Conservation (phyloP, 331 rosid species). For the Telfairia occidentalis region DNA sequence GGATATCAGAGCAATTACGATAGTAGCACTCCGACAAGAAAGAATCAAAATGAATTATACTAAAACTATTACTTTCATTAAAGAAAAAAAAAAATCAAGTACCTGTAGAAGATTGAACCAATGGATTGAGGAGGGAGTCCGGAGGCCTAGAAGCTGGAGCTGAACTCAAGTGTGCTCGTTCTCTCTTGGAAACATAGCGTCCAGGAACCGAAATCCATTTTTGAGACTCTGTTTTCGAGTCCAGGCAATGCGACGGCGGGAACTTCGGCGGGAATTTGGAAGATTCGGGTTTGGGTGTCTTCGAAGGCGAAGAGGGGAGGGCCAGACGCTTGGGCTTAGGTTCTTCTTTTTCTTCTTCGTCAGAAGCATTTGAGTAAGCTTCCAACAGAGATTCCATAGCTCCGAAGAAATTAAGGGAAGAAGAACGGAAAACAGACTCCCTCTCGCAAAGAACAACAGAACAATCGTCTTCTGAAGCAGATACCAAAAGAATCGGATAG, state of each 20-base stretch:
- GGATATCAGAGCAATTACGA: neutral
- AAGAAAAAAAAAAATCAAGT: conserved; percentile 2
- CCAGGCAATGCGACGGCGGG: conserved; percentile 10
- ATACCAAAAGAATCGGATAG: neutral
- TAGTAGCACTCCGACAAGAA: neutral
- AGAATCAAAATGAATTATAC: neutral
- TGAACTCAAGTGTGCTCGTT: conserved; percentile 35
- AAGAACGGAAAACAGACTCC: neutral
- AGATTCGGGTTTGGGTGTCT: conserved; percentile 27
- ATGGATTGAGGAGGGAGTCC: conserved; percentile 11
- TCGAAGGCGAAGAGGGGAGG: conserved; percentile 17
- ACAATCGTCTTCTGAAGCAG: neutral
- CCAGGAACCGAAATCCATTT: conserved; percentile 37
- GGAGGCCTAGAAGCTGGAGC: conserved; percentile 18
- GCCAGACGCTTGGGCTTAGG: conserved; percentile 25
- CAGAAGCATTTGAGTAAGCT: conserved; percentile 43
- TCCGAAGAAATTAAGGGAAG: neutral
- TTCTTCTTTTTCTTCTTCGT: conserved; percentile 27
- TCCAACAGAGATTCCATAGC: conserved; percentile 59
- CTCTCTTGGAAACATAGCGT: conserved; percentile 66
- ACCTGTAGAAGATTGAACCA: conserved; percentile 32
- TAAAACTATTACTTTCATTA: neutral
- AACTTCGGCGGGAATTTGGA: neutral
- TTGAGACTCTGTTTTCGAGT: conserved; percentile 10
- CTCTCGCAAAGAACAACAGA: neutral